Base-by-base conservation (phyloP, 345 rosid genomes). In the Eucalyptus curtisii region DNA sequence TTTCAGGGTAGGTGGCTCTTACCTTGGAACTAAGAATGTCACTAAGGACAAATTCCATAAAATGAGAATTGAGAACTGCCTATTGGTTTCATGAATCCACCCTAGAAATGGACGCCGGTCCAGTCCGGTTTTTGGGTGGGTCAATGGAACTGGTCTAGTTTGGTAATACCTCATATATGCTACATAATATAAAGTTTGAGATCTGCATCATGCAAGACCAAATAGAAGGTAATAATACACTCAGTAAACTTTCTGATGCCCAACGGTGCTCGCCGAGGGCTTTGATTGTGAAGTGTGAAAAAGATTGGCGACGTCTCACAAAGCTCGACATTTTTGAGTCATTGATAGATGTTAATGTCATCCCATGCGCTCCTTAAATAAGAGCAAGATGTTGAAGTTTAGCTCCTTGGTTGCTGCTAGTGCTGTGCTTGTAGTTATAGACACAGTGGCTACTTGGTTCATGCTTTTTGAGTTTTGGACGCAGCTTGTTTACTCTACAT, bases 51-150 rank as follows among this genome's bases (percentile, higher is more conserved):
- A 19, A 52, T 2, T 52, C 10, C 19, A 0, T 52, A 52, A 52
- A 19, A 52, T 3, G 53, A 50, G 53, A 52, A 52, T 52, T 19
- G 55, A 52, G 57, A 52, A 52, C 1, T 52, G 2, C 10, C 24
- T 19, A 52, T 52, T 52, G 2, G 2, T 52, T 2, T 7, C 10
- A 8, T 52, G 24, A 52, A 19, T 7, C 57, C 57, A 52, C 57
- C 55, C 24, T 19, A 52, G 10, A 52, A 52, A 1, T 19, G 1
- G 24, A 52, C 2, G 1, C 4, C 0, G 4, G 10, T 52, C 24
- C 9, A 52, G 25, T 52, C 9, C 8, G 2, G 0, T 7, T 52
- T 10, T 0, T 7, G 0, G 10, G 10, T 52, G 4, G 24, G 2
- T 52, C 57, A 2, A 19, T 52, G 57, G 9, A 52, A 20, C 10